A percentile compares a stretch with the other conserved stretches of the same genome.
Evolutionary conservation across 768 basidiomycete genomes (phyloP).

Genomic region (Pulveroboletus sp.): DNA sequence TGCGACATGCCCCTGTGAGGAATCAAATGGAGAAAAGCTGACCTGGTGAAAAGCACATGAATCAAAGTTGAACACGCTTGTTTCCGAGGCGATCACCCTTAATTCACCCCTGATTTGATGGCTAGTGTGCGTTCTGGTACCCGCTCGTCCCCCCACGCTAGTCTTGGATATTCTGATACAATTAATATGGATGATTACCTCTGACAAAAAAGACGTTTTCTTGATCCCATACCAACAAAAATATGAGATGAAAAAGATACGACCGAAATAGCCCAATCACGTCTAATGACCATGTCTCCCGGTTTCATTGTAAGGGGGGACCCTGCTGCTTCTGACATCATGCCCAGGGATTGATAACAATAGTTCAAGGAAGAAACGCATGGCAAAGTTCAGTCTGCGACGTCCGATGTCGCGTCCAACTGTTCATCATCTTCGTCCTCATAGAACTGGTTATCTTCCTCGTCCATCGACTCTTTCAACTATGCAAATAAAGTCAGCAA

Average conservation of each 20-base stretch:
- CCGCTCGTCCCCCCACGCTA: too few relatives aligned
- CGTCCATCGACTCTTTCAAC: constrained; percentile 83
- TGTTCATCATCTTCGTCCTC: constrained; percentile 45
- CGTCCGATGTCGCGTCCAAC: constrained; percentile 11
- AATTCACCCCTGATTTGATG: too few relatives aligned
- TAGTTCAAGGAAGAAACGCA: background rate
- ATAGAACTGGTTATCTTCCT: constrained; percentile 52
- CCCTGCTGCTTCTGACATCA: background rate
- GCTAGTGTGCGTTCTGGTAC: too few relatives aligned
- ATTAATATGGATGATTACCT: too few relatives aligned
- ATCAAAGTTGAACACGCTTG: too few relatives aligned
- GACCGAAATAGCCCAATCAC: background rate
- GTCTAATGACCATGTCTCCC: background rate
- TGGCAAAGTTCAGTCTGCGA: constrained; percentile 6
- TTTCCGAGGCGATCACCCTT: too few relatives aligned
- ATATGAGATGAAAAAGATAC: background rate
- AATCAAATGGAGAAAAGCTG: too few relatives aligned
- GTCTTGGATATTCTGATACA: too few relatives aligned
- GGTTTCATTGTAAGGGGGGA: background rate
- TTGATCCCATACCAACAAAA: background rate
- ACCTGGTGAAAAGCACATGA: too few relatives aligned
- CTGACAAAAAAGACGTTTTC: too few relatives aligned
- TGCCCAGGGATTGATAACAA: background rate
- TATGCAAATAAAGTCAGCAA: background rate
- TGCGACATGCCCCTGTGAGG: constrained; percentile 1